phyloP scores from a whole-genome alignment of 345 rosid species.

The Eutrema heterophyllum region DNA sequence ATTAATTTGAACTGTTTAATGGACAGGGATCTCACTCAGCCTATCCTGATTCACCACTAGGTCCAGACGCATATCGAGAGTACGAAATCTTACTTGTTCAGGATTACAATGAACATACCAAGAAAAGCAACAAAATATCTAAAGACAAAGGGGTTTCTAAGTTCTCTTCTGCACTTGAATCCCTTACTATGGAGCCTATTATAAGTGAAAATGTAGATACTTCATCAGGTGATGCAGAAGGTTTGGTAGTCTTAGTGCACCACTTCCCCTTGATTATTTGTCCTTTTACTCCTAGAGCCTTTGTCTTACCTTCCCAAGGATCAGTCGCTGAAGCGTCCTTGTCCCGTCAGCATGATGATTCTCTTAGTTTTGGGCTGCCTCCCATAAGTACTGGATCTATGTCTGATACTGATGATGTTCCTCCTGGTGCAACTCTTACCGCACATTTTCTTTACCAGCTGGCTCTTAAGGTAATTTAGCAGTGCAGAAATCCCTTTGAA shows the following conservation, averaged over 20 bases:
- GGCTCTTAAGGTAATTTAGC: slow-evolving; percentile 62
- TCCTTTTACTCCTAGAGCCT: slow-evolving; percentile 80
- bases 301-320: slow-evolving; percentile 95
- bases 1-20: background rate
- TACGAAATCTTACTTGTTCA: slow-evolving; percentile 86
- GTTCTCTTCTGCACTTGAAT: slow-evolving; percentile 51
- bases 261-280: slow-evolving; percentile 88
- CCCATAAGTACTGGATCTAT: slow-evolving; percentile 58
- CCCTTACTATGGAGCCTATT: slow-evolving; percentile 38
- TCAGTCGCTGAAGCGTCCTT: slow-evolving; percentile 80
- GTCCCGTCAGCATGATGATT: slow-evolving; percentile 65
- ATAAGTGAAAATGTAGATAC: slow-evolving; percentile 33
- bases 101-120: slow-evolving; percentile 83
- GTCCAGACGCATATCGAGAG: slow-evolving; percentile 88
- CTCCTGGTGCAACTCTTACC: slow-evolving; percentile 81
- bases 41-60: slow-evolving; percentile 84
- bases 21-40: slow-evolving; percentile 76
- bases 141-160: slow-evolving; percentile 65
- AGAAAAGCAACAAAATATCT: slow-evolving; percentile 37
- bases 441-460: slow-evolving; percentile 92
- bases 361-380: slow-evolving; percentile 85
- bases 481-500: slow-evolving; percentile 14
- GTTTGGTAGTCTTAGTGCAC: slow-evolving; percentile 65
- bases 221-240: slow-evolving; percentile 31
- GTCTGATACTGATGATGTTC: slow-evolving; percentile 70